phyloP scores from a whole-genome alignment of 495 filamentous ascomycete species.

The Neurospora sp. region DNA sequence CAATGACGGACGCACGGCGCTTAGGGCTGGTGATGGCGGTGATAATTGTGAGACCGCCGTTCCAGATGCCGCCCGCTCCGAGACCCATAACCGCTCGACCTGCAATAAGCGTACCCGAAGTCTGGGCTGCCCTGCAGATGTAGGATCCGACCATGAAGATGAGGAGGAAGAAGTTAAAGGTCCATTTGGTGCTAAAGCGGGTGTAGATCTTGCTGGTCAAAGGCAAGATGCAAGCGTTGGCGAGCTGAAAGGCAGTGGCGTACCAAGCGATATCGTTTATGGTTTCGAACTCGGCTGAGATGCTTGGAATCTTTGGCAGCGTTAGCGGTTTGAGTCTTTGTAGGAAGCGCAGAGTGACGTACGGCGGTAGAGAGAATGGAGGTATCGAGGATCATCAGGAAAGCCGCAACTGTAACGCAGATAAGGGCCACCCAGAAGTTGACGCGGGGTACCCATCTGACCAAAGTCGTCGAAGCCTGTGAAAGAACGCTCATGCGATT shows the following conservation, averaged over 20 bases:
- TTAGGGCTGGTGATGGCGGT: constrained; percentile 23
- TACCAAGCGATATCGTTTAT: constrained; percentile 45
- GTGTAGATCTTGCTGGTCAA: constrained; percentile 44
- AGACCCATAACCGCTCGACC: constrained; percentile 47
- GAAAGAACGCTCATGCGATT: background rate
- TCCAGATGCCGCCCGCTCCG: constrained; percentile 32
- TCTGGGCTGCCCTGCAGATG: constrained; percentile 40
- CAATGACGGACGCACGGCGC: constrained; percentile 27
- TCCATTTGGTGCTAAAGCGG: constrained; percentile 33
- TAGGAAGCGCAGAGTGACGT: background rate
- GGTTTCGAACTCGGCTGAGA: constrained; percentile 37
- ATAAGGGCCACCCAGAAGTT: constrained; percentile 5
- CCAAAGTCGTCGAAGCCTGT: background rate
- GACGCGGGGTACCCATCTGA: background rate
- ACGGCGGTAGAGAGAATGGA: constrained; percentile 41
- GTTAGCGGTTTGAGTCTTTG: background rate
- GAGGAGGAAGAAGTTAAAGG: constrained; percentile 29
- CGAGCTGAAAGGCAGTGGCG: constrained; percentile 40
- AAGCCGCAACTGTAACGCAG: constrained; percentile 27
- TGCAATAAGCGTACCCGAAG: constrained; percentile 38
- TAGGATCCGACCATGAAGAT: constrained; percentile 40
- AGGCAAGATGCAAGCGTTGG: constrained; percentile 38
- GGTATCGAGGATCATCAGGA: constrained; percentile 41
- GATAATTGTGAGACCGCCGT: constrained; percentile 29
- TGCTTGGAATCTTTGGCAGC: constrained; percentile 27